phyloP scores from a whole-genome alignment of 2,329 filamentous ascomycete species.

The Aureobasidium sp. region DNA sequence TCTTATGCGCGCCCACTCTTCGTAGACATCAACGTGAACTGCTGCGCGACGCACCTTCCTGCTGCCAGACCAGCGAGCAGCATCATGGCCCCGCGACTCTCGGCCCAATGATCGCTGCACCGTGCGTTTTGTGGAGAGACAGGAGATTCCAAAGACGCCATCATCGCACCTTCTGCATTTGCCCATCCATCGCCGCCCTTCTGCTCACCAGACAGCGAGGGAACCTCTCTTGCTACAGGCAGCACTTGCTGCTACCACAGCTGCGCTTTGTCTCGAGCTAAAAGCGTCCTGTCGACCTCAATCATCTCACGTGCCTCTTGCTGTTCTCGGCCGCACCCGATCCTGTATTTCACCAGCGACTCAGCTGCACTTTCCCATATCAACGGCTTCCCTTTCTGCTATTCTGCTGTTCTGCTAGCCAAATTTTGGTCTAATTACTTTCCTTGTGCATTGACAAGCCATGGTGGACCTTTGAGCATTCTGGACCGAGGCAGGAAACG shows the following conservation, averaged over 20 bases:
- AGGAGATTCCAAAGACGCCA: background rate
- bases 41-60: background rate
- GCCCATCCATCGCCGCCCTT: background rate
- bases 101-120: conserved; percentile 2
- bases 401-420: background rate
- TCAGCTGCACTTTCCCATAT: background rate
- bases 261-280: background rate
- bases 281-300: background rate
- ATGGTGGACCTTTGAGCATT: background rate
- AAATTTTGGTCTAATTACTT: background rate
- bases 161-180: background rate
- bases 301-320: background rate
- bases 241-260: background rate
- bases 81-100: conserved; percentile 9
- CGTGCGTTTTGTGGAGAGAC: conserved; percentile 8
- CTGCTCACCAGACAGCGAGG: background rate
- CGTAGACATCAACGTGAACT: background rate
- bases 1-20: background rate
- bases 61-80: background rate
- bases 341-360: background rate
- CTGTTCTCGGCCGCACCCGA: background rate
- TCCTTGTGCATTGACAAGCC: background rate
- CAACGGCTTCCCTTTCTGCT: background rate
- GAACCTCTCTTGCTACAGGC: too few relatives aligned
- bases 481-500: background rate